A percentile compares a stretch with the other conserved stretches of the same genome.
These are phyloP conservation scores for Multifurca ochricompacta DNA, from an alignment of 768 basidiomycete species.

Conservation along the genomic window DNA sequence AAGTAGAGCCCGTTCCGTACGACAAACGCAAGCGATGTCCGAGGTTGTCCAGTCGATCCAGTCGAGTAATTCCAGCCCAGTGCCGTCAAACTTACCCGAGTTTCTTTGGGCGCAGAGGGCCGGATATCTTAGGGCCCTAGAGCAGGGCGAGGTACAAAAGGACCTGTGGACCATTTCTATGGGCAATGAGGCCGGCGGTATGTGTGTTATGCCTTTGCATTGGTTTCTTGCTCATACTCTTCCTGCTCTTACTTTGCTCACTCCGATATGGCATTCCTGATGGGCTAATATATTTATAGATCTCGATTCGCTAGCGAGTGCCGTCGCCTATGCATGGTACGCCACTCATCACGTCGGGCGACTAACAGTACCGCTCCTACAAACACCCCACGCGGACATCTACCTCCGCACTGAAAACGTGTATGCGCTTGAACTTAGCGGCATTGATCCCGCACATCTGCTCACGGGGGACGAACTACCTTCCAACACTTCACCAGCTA, in stretches of 20 bases:
- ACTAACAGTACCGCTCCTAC: constrained; percentile 63
- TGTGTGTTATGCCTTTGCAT: too few species aligned
- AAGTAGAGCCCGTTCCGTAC: not conserved
- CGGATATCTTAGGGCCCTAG: constrained; percentile 15
- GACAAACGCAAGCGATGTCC: not conserved
- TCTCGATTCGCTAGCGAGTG: constrained; percentile 81
- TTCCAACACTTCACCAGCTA: constrained; percentile 25
- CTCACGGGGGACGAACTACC: constrained; percentile 66
- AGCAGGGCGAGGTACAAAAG: constrained; percentile 2
- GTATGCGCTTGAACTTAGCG: constrained; percentile 58
- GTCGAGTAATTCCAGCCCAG: not conserved
- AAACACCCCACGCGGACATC: constrained; percentile 61
- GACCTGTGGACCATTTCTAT: constrained; percentile 74
- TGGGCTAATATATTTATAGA: constrained; percentile 41
- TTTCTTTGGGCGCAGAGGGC: constrained; percentile 18
- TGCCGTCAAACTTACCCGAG: not conserved
- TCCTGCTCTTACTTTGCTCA: not conserved
- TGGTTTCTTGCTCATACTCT: too few species aligned
- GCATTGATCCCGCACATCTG: constrained; percentile 46
- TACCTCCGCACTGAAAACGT: constrained; percentile 81
- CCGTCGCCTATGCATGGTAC: constrained; percentile 79
- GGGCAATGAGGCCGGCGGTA: constrained; percentile 98
- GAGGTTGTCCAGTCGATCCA: not conserved
- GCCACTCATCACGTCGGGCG: constrained; percentile 37
- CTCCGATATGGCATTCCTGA: not conserved